Percentiles rank a stretch among this genome's conserved stretches.
phyloP scores from a whole-genome alignment of 1,284 basidiomycete genomes.

The Sporisorium sorghi region DNA sequence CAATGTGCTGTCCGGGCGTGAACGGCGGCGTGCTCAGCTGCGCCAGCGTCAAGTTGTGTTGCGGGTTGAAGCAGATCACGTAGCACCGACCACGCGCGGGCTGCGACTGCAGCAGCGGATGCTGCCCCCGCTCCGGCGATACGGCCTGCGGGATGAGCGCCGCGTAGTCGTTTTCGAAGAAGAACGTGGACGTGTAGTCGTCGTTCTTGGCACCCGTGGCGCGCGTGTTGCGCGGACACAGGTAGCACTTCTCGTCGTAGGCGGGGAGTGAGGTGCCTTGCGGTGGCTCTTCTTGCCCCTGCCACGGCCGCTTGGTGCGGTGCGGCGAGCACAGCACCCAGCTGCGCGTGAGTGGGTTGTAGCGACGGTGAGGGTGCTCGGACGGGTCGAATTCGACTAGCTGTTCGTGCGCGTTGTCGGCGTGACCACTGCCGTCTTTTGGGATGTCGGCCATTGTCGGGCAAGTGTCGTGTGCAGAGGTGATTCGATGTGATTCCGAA shows the following conservation, averaged over 20 bases:
- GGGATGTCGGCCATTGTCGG: slow-evolving; percentile 16
- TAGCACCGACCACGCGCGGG: slow-evolving; percentile 87
- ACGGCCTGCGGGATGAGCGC: slow-evolving; percentile 76
- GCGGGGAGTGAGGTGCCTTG: slow-evolving; percentile 70
- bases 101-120: slow-evolving; percentile 75
- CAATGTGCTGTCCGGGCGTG: slow-evolving; percentile 74
- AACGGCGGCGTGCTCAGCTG: slow-evolving; percentile 73
- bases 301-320: slow-evolving; percentile 68
- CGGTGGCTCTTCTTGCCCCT: slow-evolving; percentile 63
- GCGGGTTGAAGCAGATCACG: slow-evolving; percentile 88
- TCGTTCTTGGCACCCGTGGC: slow-evolving; percentile 81
- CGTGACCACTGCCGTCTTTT: slow-evolving; percentile 7
- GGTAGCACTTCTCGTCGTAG: slow-evolving; percentile 85
- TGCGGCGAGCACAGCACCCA: slow-evolving; percentile 69
- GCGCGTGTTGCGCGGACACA: slow-evolving; percentile 89
- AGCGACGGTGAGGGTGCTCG: slow-evolving; percentile 66
- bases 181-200: slow-evolving; percentile 77
- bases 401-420: slow-evolving; percentile 16
- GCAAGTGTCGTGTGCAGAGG: slow-evolving; percentile 16
- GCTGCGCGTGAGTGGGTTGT: slow-evolving; percentile 62
- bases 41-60: slow-evolving; percentile 90
- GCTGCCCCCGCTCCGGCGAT: slow-evolving; percentile 37
- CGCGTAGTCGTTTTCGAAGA: slow-evolving; percentile 87
- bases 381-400: slow-evolving; percentile 54
- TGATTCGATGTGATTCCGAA: no score